Evolutionary conservation across 116 monocot species (phyloP).

Genomic region (Cymodocea nodosa): DNA sequence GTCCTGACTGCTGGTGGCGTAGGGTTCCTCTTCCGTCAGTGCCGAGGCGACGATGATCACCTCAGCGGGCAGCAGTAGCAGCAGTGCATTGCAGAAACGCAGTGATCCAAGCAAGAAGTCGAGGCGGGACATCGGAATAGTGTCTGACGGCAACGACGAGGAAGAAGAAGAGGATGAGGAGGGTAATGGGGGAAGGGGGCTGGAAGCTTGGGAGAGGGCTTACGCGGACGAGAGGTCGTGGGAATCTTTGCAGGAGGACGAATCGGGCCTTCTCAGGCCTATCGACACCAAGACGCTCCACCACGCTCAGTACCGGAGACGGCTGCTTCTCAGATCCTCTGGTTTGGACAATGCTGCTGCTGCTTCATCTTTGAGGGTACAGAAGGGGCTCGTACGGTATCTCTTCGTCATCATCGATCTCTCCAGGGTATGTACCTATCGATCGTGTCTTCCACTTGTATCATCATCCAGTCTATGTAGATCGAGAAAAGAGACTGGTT

Average conservation of each 20-base stretch:
- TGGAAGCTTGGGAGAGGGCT: constrained; percentile 26
- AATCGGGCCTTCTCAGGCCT: constrained; percentile 79
- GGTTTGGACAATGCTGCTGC: constrained; percentile 14
- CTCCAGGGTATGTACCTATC: constrained; percentile 40
- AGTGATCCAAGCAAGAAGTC: not conserved
- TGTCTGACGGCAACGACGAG: not conserved
- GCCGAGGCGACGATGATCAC: too few species aligned
- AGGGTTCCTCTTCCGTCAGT: too few species aligned
- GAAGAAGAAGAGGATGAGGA: constrained; percentile 20
- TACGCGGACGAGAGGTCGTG: constrained; percentile 59
- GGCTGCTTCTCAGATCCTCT: constrained; percentile 36
- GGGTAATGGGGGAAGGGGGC: constrained; percentile 6
- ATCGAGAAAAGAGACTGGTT: too few species aligned
- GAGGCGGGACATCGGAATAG: not conserved
- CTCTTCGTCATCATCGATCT: constrained; percentile 81
- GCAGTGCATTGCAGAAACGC: too few species aligned
- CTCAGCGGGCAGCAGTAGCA: too few species aligned
- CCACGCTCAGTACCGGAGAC: constrained; percentile 72
- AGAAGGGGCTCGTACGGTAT: constrained; percentile 95
- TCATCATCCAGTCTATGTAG: too few species aligned
- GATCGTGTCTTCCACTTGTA: not conserved
- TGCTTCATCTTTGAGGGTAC: constrained; percentile 34
- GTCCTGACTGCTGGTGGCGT: too few species aligned
- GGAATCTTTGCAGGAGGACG: constrained; percentile 96
- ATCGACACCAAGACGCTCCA: constrained; percentile 51